Evolutionary conservation across 2,329 filamentous ascomycete genomes (phyloP).

Genomic region (Talaromyces albobiverticillius): DNA sequence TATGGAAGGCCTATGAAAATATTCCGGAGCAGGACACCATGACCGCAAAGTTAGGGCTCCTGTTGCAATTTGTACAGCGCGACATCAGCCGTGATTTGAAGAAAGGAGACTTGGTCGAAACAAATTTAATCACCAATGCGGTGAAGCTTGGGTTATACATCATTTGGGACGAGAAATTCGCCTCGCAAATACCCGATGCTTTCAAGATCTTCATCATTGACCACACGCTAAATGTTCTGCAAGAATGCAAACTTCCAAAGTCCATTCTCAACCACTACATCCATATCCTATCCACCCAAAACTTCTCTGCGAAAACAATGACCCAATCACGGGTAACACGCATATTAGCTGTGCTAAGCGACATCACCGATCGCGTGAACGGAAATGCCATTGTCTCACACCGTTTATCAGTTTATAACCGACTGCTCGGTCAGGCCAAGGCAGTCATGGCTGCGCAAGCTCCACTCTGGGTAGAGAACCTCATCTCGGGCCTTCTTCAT

Average conservation of each 20-base stretch:
- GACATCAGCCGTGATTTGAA: constrained; percentile 67
- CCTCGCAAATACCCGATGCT: constrained; percentile 68
- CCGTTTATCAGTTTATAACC: constrained; percentile 74
- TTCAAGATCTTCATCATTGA: constrained; percentile 80
- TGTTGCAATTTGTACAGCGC: constrained; percentile 79
- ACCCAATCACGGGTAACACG: constrained; percentile 67
- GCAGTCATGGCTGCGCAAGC: constrained; percentile 66
- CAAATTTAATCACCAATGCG: constrained; percentile 71
- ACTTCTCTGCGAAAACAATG: constrained; percentile 72
- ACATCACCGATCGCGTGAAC: constrained; percentile 68
- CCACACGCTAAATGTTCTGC: constrained; percentile 70
- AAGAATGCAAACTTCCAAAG: constrained; percentile 68
- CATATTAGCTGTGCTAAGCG: constrained; percentile 67
- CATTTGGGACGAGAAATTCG: constrained; percentile 69
- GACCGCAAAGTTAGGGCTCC: constrained; percentile 69
- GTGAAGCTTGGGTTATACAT: constrained; percentile 75
- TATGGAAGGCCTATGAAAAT: constrained; percentile 77
- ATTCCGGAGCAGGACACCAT: constrained; percentile 72
- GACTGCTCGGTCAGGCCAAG: constrained; percentile 69
- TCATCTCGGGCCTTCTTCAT: constrained; percentile 80
- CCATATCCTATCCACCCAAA: constrained; percentile 75
- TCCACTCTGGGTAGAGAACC: constrained; percentile 74
- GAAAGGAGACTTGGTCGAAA: constrained; percentile 57
- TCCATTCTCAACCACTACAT: constrained; percentile 75
- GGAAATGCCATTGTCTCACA: constrained; percentile 79